Evolutionary conservation across 1,139 yeast genomes (phyloP).

Genomic region (Debaryomycetaceae sp.): DNA sequence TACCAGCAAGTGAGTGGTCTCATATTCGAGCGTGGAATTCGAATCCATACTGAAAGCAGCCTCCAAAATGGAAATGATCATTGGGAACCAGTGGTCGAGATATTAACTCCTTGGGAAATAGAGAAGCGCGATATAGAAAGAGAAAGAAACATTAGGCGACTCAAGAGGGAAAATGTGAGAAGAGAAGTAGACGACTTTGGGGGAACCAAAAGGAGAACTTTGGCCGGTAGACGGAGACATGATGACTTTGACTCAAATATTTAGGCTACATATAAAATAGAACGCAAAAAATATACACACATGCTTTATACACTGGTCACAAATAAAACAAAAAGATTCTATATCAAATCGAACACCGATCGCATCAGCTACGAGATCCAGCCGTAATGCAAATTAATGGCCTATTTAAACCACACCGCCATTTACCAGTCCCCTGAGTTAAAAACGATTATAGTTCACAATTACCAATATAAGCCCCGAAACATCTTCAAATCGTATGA

Average conservation of each 20-base stretch:
- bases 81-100: constrained; percentile 90
- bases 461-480: too few species aligned
- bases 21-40: constrained; percentile 41
- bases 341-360: too few species aligned
- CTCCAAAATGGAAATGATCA: constrained; percentile 53
- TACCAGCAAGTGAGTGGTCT: constrained; percentile 44
- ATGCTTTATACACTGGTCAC: too few species aligned
- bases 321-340: too few species aligned
- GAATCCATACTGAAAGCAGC: constrained; percentile 45
- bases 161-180: constrained; percentile 85
- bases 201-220: constrained; percentile 40
- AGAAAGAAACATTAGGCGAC: constrained; percentile 84
- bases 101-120: constrained; percentile 85
- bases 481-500: too few species aligned
- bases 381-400: too few species aligned
- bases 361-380: too few species aligned
- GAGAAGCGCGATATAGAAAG: constrained; percentile 94
- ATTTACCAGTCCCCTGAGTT: too few species aligned
- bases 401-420: too few species aligned
- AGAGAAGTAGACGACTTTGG: constrained; percentile 45
- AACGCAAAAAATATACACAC: too few species aligned
- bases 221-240: constrained; percentile 46
- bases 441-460: too few species aligned
- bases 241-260: constrained; percentile 45
- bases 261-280: too few species aligned